Evolutionary conservation across 805 yeast species (phyloP).

Genomic region (Wickerhamiella allomyrinae): DNA sequence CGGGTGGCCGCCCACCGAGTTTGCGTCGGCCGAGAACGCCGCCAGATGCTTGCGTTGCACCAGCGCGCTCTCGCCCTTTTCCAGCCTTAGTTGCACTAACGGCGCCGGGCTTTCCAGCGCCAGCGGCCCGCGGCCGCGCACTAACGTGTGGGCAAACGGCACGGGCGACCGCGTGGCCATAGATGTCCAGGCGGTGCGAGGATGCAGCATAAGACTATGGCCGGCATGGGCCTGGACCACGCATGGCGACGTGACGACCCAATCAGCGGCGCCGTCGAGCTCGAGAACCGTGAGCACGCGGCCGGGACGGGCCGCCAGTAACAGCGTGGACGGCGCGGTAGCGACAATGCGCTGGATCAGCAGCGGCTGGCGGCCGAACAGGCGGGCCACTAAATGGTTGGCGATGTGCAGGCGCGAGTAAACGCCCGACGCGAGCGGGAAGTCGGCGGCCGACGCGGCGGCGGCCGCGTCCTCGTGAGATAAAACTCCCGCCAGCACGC

Average conservation of each 20-base stretch:
- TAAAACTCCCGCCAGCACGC: slow-evolving; percentile 14
- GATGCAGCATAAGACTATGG: slow-evolving; percentile 18
- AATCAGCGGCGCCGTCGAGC: slow-evolving; percentile 28
- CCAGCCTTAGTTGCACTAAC: slow-evolving; percentile 27
- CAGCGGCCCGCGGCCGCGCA: slow-evolving; percentile 33
- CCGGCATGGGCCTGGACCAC: slow-evolving; percentile 36
- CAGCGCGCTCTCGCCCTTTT: slow-evolving; percentile 28
- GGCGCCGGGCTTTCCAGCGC: slow-evolving; percentile 31
- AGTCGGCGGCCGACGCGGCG: neutral
- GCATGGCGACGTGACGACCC: slow-evolving; percentile 30
- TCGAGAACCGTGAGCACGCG: slow-evolving; percentile 25
- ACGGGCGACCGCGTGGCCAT: slow-evolving; percentile 13
- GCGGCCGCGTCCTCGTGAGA: slow-evolving; percentile 8
- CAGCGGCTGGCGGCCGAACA: slow-evolving; percentile 16
- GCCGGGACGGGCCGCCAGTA: slow-evolving; percentile 10
- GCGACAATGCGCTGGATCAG: slow-evolving; percentile 14
- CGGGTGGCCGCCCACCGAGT: slow-evolving; percentile 8
- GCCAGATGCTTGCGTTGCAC: slow-evolving; percentile 29
- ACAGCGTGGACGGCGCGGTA: slow-evolving; percentile 13
- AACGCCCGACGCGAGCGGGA: neutral
- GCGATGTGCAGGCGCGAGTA: slow-evolving; percentile 11
- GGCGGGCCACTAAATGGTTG: slow-evolving; percentile 9
- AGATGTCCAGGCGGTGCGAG: slow-evolving; percentile 17
- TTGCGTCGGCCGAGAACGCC: slow-evolving; percentile 27
- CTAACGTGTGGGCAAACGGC: slow-evolving; percentile 23